Evolutionary conservation across 495 filamentous ascomycete genomes (phyloP), one percentile per base, ranked within the genome.

Genomic region (Aspergillus ellipticus): DNA sequence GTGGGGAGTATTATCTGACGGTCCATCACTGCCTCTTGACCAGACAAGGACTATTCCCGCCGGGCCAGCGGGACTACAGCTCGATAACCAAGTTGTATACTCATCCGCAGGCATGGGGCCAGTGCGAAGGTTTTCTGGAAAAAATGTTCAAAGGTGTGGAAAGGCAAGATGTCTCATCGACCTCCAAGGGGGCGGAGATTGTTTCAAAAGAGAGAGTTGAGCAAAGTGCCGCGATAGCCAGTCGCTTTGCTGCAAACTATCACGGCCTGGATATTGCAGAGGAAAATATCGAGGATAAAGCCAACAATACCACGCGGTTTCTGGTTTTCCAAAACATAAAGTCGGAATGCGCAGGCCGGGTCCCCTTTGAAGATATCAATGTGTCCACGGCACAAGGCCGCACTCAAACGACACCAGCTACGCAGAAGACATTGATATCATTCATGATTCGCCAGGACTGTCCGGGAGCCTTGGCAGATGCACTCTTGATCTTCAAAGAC

Each of bases 31-130:
- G 85, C 61, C 79, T 98, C 0, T 73, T 96, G 17, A 89, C 79
- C 28, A 72, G 66, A 52, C 65, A 72, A 22, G 63, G 65, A 51
- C 74, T 59, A 66, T 70, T 60, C 31, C 53, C 63, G 4, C 42
- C 55, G 20, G 60, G 54, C n/a, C 64, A 61, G 52, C 56, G 56
- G 15, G 54, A 61, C 47, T 71, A 71, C 56, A 57, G 63, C 33
- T 67, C 67, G 7, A 70, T 79, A 53, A 68, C 63, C 49, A 76
- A 75, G 58, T 51, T 98, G 45, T 96, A 96, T 72, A 92, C 89
- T 21, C 94, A 98, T 69, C 90, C 91, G 15, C 94, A 97, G 73
- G 94, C 90, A 28, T 94, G 92, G 77, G 93, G 91, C 4, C 94
- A 98, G 74, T 96, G 91, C 64, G 83, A 83, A n/a, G 56, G 43